These are phyloP conservation scores for Hemileccinum rubropunctum DNA, from an alignment of 768 basidiomycete genomes.

Conservation along the genomic window DNA sequence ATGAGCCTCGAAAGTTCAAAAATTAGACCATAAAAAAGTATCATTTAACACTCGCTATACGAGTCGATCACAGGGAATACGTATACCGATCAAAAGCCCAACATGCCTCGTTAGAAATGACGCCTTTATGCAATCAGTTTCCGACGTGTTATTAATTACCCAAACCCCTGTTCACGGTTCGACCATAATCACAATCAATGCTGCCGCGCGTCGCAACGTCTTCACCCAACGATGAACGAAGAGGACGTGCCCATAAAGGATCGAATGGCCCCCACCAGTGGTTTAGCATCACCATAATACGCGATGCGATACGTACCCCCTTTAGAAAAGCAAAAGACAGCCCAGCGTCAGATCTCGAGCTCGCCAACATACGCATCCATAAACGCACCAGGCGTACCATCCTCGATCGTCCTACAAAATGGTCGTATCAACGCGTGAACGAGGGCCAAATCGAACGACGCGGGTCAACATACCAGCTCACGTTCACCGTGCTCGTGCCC, in stretches of 20 bases:
- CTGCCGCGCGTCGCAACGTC: too few relatives aligned
- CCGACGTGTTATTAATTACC: too few relatives aligned
- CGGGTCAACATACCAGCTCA: constrained; percentile 50
- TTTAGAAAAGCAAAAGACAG: constrained; percentile 16
- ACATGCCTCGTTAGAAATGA: too few relatives aligned
- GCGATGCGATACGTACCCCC: constrained; percentile 69
- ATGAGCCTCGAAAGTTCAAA: too few relatives aligned
- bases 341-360: not conserved
- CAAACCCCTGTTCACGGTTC: too few relatives aligned
- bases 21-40: too few relatives aligned
- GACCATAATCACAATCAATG: too few relatives aligned
- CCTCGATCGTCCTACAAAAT: constrained; percentile 56
- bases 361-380: not conserved
- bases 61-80: too few relatives aligned
- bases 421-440: not conserved
- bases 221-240: constrained; percentile 50
- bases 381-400: constrained; percentile 38
- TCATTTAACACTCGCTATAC: too few relatives aligned
- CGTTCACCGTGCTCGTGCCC: constrained; percentile 61
- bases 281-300: constrained; percentile 79
- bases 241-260: constrained; percentile 63
- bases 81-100: too few relatives aligned
- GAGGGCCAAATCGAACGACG: constrained; percentile 6
- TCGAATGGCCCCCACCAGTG: constrained; percentile 57
- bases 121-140: too few relatives aligned